phyloP scores from a whole-genome alignment of 768 basidiomycete genomes.

The Collybiopsis confluens region DNA sequence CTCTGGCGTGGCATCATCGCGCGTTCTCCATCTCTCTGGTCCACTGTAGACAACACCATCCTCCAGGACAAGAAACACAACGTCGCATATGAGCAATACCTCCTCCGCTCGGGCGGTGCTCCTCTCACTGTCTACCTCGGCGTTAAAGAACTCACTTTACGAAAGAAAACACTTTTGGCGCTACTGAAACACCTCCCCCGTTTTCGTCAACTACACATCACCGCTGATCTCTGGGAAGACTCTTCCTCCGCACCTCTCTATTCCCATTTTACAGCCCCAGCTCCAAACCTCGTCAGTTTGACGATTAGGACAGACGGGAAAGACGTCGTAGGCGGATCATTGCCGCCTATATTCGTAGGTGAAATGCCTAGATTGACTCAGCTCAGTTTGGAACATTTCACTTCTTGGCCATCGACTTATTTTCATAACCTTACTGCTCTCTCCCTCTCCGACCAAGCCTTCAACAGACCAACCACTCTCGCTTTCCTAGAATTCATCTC shows the following conservation, averaged over 20 bases:
- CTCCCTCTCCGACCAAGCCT: slow-evolving; percentile 2
- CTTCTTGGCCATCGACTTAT: slow-evolving; percentile 7
- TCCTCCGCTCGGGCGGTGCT: slow-evolving; percentile 4
- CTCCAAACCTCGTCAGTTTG: slow-evolving; percentile 6
- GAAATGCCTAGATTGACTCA: background rate
- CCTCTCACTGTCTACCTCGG: slow-evolving; percentile 6
- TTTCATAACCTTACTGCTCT: slow-evolving; percentile 8
- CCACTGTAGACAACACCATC: slow-evolving; percentile 1
- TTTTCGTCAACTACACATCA: slow-evolving; percentile 1
- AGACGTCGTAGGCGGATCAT: background rate
- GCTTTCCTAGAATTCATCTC: slow-evolving; percentile 6
- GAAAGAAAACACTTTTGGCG: background rate
- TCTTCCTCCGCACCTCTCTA: background rate
- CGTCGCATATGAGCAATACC: slow-evolving; percentile 1
- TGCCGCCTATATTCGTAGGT: slow-evolving; percentile 7
- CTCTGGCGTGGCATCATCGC: slow-evolving; percentile 9
- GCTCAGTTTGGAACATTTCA: slow-evolving; percentile 3
- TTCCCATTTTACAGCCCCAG: background rate
- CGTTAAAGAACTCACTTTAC: background rate
- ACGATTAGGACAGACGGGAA: slow-evolving; percentile 1
- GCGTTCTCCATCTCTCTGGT: slow-evolving; percentile 6
- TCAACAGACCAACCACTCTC: background rate
- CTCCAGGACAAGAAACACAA: slow-evolving; percentile 3
- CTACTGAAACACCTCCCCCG: slow-evolving; percentile 2
- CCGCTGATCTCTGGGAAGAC: slow-evolving; percentile 6